Base-by-base conservation (phyloP, 1,284 basidiomycete genomes). In the Schizophyllum amplum region DNA sequence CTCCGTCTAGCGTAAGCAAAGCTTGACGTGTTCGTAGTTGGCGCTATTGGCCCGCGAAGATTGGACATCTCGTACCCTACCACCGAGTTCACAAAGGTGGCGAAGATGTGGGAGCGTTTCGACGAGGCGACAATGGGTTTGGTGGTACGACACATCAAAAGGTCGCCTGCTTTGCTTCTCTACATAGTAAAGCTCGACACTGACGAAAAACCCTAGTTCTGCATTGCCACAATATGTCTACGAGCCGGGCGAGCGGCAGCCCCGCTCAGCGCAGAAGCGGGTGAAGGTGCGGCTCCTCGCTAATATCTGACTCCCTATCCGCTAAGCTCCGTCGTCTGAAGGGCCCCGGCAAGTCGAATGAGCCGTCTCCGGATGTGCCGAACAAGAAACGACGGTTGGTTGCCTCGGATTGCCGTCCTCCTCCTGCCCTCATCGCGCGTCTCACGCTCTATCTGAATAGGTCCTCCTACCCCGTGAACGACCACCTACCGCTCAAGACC, bases 51-150 rank as follows among this genome's bases (percentile, higher is more conserved):
- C 24, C 81, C 86, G 54, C 82, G 94, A 62, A 87, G 85, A 67
- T 77, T 99, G 59, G 97, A 99, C 71, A 94, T 99, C 56, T 96
- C 94, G 59, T 98, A 94, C 73, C 94, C 97, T 1, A 98, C 93
- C 4, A 90, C 87, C 24, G 93, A 97, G 66, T 99, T 99, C 69
- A 92, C 89, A 15, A 91, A 94, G 66, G 81, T 92, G 56, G 94
- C 95, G 65, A 98, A 97, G 71, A 77, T 84, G 72, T 98, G 96
- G 95, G 96, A 98, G 65, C 90, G 90, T 68, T 99, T 90, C 67
- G 92, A 98, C 60, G 91, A 94, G 65, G 76, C 84, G 22, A 86
- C 84, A 52, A 99, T 98, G 95, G 94, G 94, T 17, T 92, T 99
- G 60, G 82, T 92, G 50, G 87, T 99, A 23, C 86, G 92, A 53